Base-by-base conservation (phyloP, 2,329 filamentous ascomycete genomes). In the Alternaria sp. region DNA sequence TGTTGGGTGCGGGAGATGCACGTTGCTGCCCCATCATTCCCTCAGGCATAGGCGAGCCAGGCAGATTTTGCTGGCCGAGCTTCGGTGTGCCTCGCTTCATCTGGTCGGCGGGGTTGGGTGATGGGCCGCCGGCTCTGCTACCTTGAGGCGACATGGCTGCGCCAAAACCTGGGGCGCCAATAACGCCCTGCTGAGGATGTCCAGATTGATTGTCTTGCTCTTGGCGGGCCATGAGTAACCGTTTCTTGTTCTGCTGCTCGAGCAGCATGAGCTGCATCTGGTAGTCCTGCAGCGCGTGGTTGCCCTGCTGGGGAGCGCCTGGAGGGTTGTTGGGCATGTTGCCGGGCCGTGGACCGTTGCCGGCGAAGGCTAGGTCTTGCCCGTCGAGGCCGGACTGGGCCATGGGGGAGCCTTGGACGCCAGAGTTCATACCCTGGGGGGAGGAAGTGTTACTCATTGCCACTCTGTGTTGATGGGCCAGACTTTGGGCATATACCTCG, bases 261-360 rank as follows among this genome's bases (percentile, higher is more conserved):
- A 95, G 85, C 53, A 94, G 82, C 92, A 94, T 95, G 76, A 95
- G 82, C 78, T 95, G 92, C 91, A 94, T 94, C 82, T 95, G 92
- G 73, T 95, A 95, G 78, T 96, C 92, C 79, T 94, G 91, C 49
- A 95, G 84, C 21, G 92, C 92, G 77, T 94, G 91, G 77, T 93
- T 95, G 80, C 90, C 91, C 57, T 85, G 71, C 57, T 85, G 71
- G 81, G 85, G 65, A 81, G 84, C 74, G 64, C 80, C 76, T 53
- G 77, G 79, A 64, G 84, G 83, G 57, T 85, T 88, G 70, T 93
- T 90, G 64, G 90, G 88, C 75, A 90, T 91, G 73, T 49, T 59
- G 45, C 70, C 70, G 47, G 70, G 65, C 54, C 76, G 73, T 21
- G 71, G 70, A 32, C 69, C 71, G 68, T 79, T 79, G 64, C 75